phyloP scores from a whole-genome alignment of 176 grass and related monocot genomes.

The Ensete glaucum region DNA sequence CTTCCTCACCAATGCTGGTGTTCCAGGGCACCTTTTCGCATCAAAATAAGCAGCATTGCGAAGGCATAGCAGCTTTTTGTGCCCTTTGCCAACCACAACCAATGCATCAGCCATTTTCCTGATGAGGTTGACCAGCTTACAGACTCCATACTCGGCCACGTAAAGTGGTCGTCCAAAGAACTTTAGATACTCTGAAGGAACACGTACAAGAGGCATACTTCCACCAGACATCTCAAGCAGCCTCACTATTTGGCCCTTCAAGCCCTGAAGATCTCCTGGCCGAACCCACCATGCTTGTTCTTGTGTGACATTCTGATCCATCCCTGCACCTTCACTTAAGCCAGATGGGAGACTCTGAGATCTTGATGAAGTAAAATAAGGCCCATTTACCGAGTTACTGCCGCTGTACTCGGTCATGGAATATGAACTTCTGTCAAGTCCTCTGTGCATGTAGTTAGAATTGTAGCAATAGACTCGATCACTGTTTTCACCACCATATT shows the following conservation, averaged over 20 bases:
- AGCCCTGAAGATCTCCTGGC: slow-evolving; percentile 64
- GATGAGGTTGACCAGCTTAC: slow-evolving; percentile 50
- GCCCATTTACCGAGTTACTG: slow-evolving; percentile 8
- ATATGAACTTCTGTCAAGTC: slow-evolving; percentile 34
- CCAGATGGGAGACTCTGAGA: slow-evolving; percentile 35
- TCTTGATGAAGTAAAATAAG: slow-evolving; percentile 28
- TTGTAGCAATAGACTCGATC: slow-evolving; percentile 44
- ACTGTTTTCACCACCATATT: slow-evolving; percentile 29
- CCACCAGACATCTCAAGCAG: slow-evolving; percentile 65
- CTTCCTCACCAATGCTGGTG: slow-evolving; percentile 50
- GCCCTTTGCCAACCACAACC: slow-evolving; percentile 65
- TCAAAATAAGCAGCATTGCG: slow-evolving; percentile 40
- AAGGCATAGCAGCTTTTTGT: slow-evolving; percentile 74
- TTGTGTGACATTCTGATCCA: slow-evolving; percentile 26
- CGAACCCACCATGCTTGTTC: slow-evolving; percentile 57
- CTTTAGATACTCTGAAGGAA: slow-evolving; percentile 66
- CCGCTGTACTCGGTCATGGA: slow-evolving; percentile 27
- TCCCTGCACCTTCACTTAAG: slow-evolving; percentile 25
- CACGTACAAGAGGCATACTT: slow-evolving; percentile 52
- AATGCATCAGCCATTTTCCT: slow-evolving; percentile 69
- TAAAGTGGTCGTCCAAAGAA: slow-evolving; percentile 66
- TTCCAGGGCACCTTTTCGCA: slow-evolving; percentile 46
- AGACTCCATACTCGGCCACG: slow-evolving; percentile 55
- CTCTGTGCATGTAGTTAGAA: slow-evolving; percentile 27
- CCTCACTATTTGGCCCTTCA: slow-evolving; percentile 58